These are phyloP conservation scores for Keqinozyma sinolaborantium DNA, from an alignment of 1,139 yeast genomes.

Conservation along the genomic window DNA sequence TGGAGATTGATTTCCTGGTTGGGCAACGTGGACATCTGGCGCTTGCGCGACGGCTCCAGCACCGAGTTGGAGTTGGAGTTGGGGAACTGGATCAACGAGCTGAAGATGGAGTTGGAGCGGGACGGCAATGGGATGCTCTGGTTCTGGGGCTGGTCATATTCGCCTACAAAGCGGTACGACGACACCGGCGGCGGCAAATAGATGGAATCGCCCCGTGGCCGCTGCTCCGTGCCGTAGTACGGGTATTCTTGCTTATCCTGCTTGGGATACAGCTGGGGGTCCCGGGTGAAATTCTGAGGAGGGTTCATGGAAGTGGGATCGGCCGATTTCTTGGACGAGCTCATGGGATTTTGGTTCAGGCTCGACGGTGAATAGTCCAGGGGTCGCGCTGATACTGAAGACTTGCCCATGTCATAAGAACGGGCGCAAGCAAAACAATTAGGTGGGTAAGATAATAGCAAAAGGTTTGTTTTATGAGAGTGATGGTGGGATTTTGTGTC, in stretches of 20 bases:
- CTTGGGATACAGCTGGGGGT: conserved; percentile 1
- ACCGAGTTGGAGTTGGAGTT: conserved; percentile 30
- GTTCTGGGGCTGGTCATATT: conserved; percentile 1
- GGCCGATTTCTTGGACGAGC: neutral
- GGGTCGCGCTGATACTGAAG: neutral
- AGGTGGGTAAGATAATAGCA: too few species aligned
- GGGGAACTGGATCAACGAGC: conserved; percentile 39
- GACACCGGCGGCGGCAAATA: conserved; percentile 26
- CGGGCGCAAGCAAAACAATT: too few species aligned
- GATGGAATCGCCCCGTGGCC: conserved; percentile 31
- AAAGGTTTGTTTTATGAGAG: too few species aligned
- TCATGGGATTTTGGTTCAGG: neutral
- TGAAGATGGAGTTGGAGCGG: conserved; percentile 42
- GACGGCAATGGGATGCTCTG: conserved; percentile 12
- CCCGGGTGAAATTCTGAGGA: neutral
- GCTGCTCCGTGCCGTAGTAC: conserved; percentile 8
- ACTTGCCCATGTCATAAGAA: neutral
- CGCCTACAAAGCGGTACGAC: conserved; percentile 5
- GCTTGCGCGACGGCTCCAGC: conserved; percentile 20
- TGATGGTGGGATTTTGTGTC: too few species aligned
- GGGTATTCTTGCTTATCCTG: conserved; percentile 4
- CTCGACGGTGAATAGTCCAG: neutral
- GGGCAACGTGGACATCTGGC: conserved; percentile 12
- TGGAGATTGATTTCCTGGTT: conserved; percentile 30
- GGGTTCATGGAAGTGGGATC: neutral